Evolutionary conservation across 1,284 basidiomycete genomes (phyloP).

Genomic region (Heterobasidion parviporum): DNA sequence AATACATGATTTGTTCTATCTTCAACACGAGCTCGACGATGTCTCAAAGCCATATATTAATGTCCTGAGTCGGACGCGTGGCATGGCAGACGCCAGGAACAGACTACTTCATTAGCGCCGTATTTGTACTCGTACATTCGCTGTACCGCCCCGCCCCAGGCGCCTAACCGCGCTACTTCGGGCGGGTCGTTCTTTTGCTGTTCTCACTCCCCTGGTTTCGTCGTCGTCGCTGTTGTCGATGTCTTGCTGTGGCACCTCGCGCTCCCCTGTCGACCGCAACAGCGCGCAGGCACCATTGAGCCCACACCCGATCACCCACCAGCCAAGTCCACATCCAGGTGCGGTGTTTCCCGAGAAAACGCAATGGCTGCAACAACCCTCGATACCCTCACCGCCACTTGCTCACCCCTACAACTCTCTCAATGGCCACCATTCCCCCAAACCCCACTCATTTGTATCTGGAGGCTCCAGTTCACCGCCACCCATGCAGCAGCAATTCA

Average conservation of each 20-base stretch:
- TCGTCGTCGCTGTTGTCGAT: conserved; percentile 19
- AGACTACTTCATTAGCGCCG: no score
- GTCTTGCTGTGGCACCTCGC: conserved; percentile 50
- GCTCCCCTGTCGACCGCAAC: conserved; percentile 18
- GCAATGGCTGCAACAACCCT: conserved; percentile 27
- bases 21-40: no score
- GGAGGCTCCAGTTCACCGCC: background rate
- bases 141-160: no score
- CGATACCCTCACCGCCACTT: conserved; percentile 35
- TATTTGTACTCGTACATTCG: no score
- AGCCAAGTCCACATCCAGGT: conserved; percentile 31
- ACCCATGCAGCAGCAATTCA: background rate
- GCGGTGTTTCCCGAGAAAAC: conserved; percentile 19
- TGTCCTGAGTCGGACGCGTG: no score
- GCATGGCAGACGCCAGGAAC: no score
- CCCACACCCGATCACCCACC: conserved; percentile 31
- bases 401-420: conserved; percentile 17
- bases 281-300: conserved; percentile 12
- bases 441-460: background rate
- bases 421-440: background rate
- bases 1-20: no score
- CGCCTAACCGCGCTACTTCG: no score
- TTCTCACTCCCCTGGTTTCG: no score
- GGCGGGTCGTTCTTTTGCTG: no score
- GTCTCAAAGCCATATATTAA: no score